Base-by-base conservation (phyloP, 1,284 basidiomycete genomes). In the Xerocomus nothofagi region DNA sequence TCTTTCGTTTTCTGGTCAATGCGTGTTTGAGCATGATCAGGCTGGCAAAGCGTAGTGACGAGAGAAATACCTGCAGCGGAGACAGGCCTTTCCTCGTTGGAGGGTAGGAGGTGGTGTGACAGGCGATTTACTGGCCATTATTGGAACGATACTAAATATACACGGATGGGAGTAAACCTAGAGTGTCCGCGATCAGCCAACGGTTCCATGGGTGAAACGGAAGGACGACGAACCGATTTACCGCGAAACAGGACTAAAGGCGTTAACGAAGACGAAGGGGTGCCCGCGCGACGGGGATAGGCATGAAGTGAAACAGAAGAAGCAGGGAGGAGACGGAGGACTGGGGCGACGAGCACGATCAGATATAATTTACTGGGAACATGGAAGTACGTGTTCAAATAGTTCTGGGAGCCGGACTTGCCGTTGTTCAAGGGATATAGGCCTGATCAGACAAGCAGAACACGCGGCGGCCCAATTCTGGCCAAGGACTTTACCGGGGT, bases 1-100 rank as follows among this genome's bases (percentile, higher is more conserved):
- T 88, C 70, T 89, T 89, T 55, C 87, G 79, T 70, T 88, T 86
- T 68, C 86, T 86, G 59, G 49, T 51, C 31, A 50, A 45, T 9
- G 48, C 15, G 32, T 12, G 41, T 47, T 50, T 57, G 49, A 57
- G 56, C 50, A 53, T 42, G 52, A 31, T 29, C 23, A 47, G 39
- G 15, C 2, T 27, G 38, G 14, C 30, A 9, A 21, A 36, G 29
- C 3, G 20, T 6, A 21, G 20, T 1, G 21, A 41, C 11, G 29
- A 18, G 33, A 26, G 42, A 54, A 45, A 46, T 59, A 69, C 67
- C 67, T 71, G 69, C 66, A 69, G 40, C 67, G 68, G 20, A 71
- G 61, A 55, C 69, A 70, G 24, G 69, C 69, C 60, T 66, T 70
- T 6, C 69, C 69, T 21, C 65, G 67, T 48, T 66, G 68, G 3